Base-by-base conservation (phyloP, 345 rosid genomes). In the Draba incana region DNA sequence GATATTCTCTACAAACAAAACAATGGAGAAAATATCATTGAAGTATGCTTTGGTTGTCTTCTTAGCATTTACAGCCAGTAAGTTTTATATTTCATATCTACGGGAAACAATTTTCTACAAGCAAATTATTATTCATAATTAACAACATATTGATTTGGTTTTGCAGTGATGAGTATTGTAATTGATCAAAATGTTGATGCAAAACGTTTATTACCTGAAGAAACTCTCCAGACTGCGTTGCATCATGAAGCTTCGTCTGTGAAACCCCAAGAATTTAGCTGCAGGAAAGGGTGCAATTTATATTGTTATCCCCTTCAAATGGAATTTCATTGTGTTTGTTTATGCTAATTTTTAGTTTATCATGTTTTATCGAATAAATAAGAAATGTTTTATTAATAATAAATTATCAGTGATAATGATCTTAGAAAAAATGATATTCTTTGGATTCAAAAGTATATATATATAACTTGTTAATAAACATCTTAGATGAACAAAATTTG, bases 101-200 rank as follows among this genome's bases (percentile, higher is more conserved):
- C 3, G 14, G 5, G n/a, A 8, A 53, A 1, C 6, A 52, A 51
- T 27, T 3, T 28, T 27, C 8, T 52, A 52, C 23, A n/a, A 7
- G 14, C 5, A 53, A 30, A 3, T 35, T 6, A 30, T 1, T 30
- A n/a, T 53, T n/a, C n/a, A 27, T 52, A 12, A 3, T 28, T 3
- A 3, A 11, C 5, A 12, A 28, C 2, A 52, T 16, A 16, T 16
- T 52, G 7, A 3, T 52, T 28, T 52, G 11, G 2, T 30, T n/a
- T 31, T 53, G 58, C 14, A 53, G 58, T 53, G 39, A 53, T 53
- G 58, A 53, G 16, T 31, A 31, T 28, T 1, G 25, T n/a, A 28
- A 28, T 20, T 28, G 37, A 13, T 27, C 57, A 6, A 28, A 52
- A 52, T 13, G 38, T 28, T 28, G 57, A 52, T 4, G 57, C 38